Evolutionary conservation across 106 monocot species (phyloP).

Genomic region (Dendrobium officinale): DNA sequence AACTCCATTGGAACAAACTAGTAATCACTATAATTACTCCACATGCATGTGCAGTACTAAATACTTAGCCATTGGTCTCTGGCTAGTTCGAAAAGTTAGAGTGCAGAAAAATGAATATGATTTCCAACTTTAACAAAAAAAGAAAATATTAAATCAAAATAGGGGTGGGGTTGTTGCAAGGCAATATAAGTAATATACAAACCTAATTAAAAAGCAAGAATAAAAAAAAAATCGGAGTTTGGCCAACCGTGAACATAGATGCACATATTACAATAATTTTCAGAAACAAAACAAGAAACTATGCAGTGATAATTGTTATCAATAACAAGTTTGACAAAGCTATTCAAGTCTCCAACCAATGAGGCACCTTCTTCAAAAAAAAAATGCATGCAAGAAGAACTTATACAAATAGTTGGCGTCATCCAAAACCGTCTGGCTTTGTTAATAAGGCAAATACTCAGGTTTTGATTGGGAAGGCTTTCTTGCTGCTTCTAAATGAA

Average conservation of each 20-base stretch:
- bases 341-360: not conserved
- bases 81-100: not conserved
- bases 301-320: not conserved
- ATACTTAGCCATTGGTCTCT: not conserved
- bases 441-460: not conserved
- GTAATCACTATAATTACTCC: not conserved
- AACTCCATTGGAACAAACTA: not conserved
- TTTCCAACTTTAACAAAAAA: not conserved
- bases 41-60: not conserved
- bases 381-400: not conserved
- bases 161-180: not conserved
- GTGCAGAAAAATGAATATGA: not conserved
- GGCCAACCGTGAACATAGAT: not conserved
- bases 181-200: not conserved
- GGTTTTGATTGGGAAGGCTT: too few relatives aligned
- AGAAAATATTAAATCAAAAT: not conserved
- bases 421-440: not conserved
- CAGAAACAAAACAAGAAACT: not conserved
- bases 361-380: not conserved
- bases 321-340: not conserved
- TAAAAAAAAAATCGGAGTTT: not conserved
- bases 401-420: not conserved
- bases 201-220: not conserved
- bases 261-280: not conserved
- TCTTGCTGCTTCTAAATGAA: too few relatives aligned